Percentiles rank a stretch among this genome's conserved stretches.
phyloP scores from a whole-genome alignment of 2,329 filamentous ascomycete genomes.

The Trichophyton benhamiae region DNA sequence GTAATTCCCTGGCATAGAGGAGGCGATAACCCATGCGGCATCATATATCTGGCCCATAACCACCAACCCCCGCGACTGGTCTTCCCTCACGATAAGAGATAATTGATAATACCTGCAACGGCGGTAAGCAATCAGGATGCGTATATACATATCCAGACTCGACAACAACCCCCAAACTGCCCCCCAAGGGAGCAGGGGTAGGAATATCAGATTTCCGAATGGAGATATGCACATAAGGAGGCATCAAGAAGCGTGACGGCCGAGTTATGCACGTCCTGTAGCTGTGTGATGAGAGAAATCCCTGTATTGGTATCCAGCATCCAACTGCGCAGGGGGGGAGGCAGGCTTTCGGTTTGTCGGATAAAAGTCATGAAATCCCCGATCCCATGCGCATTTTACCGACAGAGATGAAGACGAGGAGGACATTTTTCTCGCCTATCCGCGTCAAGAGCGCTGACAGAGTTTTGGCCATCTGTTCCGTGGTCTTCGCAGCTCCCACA shows the following conservation, averaged over 20 bases:
- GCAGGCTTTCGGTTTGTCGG: background rate
- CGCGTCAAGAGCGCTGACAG: background rate
- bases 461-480: too few relatives aligned
- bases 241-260: background rate
- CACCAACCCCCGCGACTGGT: background rate
- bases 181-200: background rate
- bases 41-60: background rate
- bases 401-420: background rate
- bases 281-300: background rate
- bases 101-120: background rate
- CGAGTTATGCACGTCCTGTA: background rate
- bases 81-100: background rate
- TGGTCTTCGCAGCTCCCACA: background rate
- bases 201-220: background rate
- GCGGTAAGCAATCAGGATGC: background rate
- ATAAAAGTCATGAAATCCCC: background rate
- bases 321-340: too few relatives aligned
- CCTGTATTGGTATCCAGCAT: background rate
- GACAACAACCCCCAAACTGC: background rate
- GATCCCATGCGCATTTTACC: conserved; percentile 3
- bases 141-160: background rate
- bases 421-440: background rate
- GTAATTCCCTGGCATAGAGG: background rate
- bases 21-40: background rate
- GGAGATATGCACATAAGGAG: background rate